Conservation (phyloP, 208 protist species). For the Wallacemonas rigidus region DNA sequence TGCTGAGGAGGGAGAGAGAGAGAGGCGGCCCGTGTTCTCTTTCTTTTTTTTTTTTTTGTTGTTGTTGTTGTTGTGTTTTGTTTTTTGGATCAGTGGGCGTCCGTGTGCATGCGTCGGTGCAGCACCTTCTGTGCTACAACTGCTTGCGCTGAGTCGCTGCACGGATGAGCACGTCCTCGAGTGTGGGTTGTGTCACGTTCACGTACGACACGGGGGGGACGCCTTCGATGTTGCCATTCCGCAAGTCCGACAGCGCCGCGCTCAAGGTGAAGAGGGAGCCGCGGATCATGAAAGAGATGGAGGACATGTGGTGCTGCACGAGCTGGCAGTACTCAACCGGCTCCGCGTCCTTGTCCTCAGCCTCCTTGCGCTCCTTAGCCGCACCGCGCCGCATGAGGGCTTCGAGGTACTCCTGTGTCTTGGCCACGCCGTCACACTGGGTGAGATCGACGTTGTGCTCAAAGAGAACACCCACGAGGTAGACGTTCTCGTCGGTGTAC, state of each 20-base stretch:
- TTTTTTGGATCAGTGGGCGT: neutral
- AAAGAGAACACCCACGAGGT: constrained; percentile 61
- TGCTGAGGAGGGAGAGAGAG: neutral
- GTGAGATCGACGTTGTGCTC: constrained; percentile 34
- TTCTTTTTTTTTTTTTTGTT: neutral
- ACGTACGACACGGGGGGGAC: constrained; percentile 56
- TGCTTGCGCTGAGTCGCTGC: constrained; percentile 6
- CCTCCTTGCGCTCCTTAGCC: neutral
- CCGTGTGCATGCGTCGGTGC: neutral
- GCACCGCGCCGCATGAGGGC: constrained; percentile 18
- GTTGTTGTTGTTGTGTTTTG: neutral
- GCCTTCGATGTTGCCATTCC: constrained; percentile 37
- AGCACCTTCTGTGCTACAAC: neutral
- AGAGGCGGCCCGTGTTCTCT: neutral
- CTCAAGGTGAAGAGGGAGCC: constrained; percentile 47
- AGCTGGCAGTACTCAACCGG: constrained; percentile 34
- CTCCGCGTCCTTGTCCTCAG: neutral
- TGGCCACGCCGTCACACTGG: constrained; percentile 23
- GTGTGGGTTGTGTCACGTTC: constrained; percentile 61
- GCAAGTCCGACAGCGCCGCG: constrained; percentile 37
- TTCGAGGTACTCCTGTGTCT: constrained; percentile 33
- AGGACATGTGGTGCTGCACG: constrained; percentile 44
- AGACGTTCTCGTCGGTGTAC: constrained; percentile 48
- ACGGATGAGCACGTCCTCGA: constrained; percentile 68
- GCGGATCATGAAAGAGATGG: constrained; percentile 43